Evolutionary conservation across 805 yeast species (phyloP).

Genomic region (Metschnikowia noctiluminum): DNA sequence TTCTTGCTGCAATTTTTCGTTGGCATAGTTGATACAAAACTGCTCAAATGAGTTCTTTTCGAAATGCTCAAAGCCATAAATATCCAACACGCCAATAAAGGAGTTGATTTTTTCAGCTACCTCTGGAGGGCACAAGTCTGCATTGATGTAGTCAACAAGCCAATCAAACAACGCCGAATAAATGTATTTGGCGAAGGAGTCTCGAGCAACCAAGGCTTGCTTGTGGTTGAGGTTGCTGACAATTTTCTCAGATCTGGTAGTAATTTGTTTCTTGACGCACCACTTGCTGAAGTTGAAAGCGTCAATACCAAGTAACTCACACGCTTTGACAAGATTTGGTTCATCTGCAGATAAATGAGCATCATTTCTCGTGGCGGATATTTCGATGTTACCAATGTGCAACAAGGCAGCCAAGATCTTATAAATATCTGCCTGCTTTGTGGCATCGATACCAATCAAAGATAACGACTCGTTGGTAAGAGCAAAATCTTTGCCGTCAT

Average conservation of each 20-base stretch:
- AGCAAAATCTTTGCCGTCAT: constrained; percentile 75
- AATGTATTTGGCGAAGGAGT: constrained; percentile 93
- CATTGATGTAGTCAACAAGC: constrained; percentile 82
- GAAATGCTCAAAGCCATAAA: constrained; percentile 96
- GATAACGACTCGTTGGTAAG: constrained; percentile 74
- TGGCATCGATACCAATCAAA: constrained; percentile 68
- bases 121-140: constrained; percentile 75
- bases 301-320: constrained; percentile 80
- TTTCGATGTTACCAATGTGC: constrained; percentile 89
- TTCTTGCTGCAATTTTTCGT: constrained; percentile 95
- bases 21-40: constrained; percentile 94
- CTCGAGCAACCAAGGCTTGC: constrained; percentile 89
- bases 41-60: constrained; percentile 94
- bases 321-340: constrained; percentile 76
- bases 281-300: constrained; percentile 76
- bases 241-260: constrained; percentile 90
- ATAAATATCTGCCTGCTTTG: constrained; percentile 65
- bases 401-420: constrained; percentile 81
- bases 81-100: constrained; percentile 95
- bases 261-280: constrained; percentile 88
- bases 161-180: constrained; percentile 93
- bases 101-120: constrained; percentile 56
- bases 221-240: constrained; percentile 75
- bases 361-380: constrained; percentile 79
- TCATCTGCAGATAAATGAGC: constrained; percentile 83